A percentile compares a stretch with the other conserved stretches of the same genome.
Evolutionary conservation across 1,284 basidiomycete species (phyloP).

Genomic region (Tausonia pullulans): DNA sequence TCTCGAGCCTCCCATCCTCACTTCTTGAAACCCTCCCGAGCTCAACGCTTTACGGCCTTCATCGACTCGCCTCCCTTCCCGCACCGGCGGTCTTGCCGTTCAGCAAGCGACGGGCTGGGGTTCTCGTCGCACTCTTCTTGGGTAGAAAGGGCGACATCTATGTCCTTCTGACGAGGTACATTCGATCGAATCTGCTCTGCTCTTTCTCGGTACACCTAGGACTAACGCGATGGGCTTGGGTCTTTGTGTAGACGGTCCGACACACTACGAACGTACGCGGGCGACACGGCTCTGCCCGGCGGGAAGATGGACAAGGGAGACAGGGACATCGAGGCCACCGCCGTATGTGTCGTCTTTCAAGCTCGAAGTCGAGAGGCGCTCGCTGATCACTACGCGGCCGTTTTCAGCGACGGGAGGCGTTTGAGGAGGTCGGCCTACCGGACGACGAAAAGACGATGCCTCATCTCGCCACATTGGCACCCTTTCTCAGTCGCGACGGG

Average conservation of each 20-base stretch:
- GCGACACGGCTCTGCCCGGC: slow-evolving; percentile 2
- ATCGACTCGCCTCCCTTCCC: background rate
- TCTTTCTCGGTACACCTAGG: background rate
- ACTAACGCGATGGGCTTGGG: background rate
- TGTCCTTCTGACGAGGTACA: background rate
- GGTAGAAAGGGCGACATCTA: slow-evolving; percentile 6
- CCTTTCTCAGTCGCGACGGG: too few relatives aligned
- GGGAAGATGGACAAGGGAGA: slow-evolving; percentile 6
- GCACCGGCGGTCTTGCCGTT: too few relatives aligned
- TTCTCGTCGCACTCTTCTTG: slow-evolving; percentile 6
- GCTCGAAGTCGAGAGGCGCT: too few relatives aligned
- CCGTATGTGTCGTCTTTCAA: background rate
- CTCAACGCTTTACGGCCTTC: background rate
- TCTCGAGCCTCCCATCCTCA: background rate
- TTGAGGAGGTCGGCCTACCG: too few relatives aligned
- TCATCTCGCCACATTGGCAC: too few relatives aligned
- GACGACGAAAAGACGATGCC: too few relatives aligned
- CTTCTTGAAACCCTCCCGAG: background rate
- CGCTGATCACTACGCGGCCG: too few relatives aligned
- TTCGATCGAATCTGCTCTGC: background rate
- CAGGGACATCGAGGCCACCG: slow-evolving; percentile 1
- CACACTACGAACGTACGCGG: background rate
- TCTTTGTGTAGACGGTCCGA: background rate
- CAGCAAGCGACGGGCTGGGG: background rate
- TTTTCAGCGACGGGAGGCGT: too few relatives aligned